phyloP scores from a whole-genome alignment of 495 filamentous ascomycete species.

The Neurospora sp. region DNA sequence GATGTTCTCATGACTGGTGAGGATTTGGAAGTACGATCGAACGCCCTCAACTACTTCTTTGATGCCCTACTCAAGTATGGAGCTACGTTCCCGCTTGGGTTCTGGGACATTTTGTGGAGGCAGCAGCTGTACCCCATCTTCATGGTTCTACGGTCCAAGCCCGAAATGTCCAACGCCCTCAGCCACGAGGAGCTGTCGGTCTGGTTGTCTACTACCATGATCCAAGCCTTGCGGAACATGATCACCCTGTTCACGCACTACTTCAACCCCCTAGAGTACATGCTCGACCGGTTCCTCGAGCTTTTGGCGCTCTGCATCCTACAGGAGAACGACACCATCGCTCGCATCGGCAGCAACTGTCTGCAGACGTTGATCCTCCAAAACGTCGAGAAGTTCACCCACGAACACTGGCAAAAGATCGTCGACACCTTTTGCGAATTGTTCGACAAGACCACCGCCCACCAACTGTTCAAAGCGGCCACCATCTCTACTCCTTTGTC shows the following conservation, averaged over 20 bases:
- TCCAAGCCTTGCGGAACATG: slow-evolving; percentile 95
- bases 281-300: slow-evolving; percentile 92
- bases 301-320: slow-evolving; percentile 92
- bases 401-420: slow-evolving; percentile 85
- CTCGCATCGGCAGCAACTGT: slow-evolving; percentile 94
- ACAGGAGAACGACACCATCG: slow-evolving; percentile 98
- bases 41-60: slow-evolving; percentile 91
- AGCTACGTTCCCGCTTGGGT: slow-evolving; percentile 82
- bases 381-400: slow-evolving; percentile 82
- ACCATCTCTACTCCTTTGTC: slow-evolving; percentile 43
- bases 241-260: slow-evolving; percentile 98
- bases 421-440: slow-evolving; percentile 92
- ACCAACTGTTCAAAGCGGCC: slow-evolving; percentile 84
- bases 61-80: slow-evolving; percentile 84
- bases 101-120: slow-evolving; percentile 97
- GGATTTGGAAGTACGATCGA: slow-evolving; percentile 93
- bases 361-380: slow-evolving; percentile 92
- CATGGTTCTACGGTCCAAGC: slow-evolving; percentile 90
- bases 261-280: slow-evolving; percentile 88
- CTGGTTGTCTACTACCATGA: slow-evolving; percentile 99
- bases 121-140: slow-evolving; percentile 97
- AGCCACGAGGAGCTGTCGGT: slow-evolving; percentile 95
- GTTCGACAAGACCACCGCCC: slow-evolving; percentile 87
- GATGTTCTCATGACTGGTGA: slow-evolving; percentile 99
- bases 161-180: slow-evolving; percentile 86